A percentile compares a stretch with the other conserved stretches of the same genome.
Conservation (phyloP, 257 asterid genomes). For the Penstemon eatonii region DNA sequence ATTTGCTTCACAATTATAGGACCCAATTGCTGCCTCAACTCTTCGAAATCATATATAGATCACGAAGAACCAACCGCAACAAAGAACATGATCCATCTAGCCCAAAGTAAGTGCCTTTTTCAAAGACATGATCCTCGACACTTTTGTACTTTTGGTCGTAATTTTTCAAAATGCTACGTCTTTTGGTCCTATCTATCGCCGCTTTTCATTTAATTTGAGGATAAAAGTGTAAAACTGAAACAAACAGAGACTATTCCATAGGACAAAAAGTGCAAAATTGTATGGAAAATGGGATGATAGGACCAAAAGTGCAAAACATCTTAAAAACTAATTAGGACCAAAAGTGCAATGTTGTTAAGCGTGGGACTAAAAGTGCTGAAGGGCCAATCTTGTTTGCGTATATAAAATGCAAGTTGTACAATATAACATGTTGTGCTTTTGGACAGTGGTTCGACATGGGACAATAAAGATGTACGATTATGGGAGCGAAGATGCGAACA, state of each 20-base stretch:
- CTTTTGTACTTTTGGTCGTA: too few species aligned
- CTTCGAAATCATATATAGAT: slow-evolving; percentile 45
- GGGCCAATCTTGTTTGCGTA: background rate
- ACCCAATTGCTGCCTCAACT: slow-evolving; percentile 65
- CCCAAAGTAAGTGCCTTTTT: slow-evolving; percentile 54
- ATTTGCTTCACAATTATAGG: slow-evolving; percentile 34
- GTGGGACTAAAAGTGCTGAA: too few species aligned
- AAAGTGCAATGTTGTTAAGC: too few species aligned
- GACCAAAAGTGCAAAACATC: too few species aligned
- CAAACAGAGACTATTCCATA: too few species aligned
- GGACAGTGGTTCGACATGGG: slow-evolving; percentile 59
- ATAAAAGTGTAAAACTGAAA: too few species aligned
- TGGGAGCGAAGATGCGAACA: slow-evolving; percentile 38
- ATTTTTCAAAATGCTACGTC: too few species aligned
- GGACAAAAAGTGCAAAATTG: too few species aligned
- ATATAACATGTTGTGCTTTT: background rate
- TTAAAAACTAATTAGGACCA: too few species aligned
- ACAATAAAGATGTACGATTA: slow-evolving; percentile 50
- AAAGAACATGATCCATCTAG: slow-evolving; percentile 70
- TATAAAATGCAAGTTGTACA: background rate
- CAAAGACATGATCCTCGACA: background rate
- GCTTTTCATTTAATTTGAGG: too few species aligned
- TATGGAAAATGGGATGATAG: too few species aligned
- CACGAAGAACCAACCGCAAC: slow-evolving; percentile 70
- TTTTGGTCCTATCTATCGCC: too few species aligned